Conservation (phyloP, 2,329 filamentous ascomycete species). For the Xylariaceae sp. region DNA sequence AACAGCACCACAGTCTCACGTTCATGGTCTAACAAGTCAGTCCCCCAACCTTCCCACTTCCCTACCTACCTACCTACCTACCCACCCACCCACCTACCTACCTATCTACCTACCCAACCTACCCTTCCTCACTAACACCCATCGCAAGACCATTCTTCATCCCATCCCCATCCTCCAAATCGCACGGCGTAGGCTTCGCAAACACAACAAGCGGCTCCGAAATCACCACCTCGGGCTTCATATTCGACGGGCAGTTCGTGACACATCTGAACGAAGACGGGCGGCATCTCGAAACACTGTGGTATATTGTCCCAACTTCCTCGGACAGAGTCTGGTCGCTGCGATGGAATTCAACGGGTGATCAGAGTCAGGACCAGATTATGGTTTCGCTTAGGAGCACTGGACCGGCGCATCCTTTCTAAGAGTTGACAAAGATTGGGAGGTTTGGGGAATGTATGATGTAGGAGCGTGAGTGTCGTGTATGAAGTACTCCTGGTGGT, state of each 20-base stretch:
- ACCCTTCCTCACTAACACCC: too few relatives aligned
- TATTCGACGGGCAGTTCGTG: conserved; percentile 22
- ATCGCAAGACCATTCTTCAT: conserved; percentile 17
- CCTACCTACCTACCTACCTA: too few relatives aligned
- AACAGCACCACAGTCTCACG: conserved; percentile 11
- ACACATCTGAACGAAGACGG: conserved; percentile 16
- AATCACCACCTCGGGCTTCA: conserved; percentile 19
- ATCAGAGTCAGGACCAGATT: conserved; percentile 8
- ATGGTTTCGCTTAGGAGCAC: conserved; percentile 20
- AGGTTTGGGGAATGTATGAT: too few relatives aligned
- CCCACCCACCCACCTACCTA: too few relatives aligned
- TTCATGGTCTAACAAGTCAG: conserved; percentile 21
- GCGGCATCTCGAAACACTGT: conserved; percentile 18
- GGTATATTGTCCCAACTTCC: conserved; percentile 20
- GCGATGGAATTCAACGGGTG: conserved; percentile 22
- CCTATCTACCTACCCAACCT: too few relatives aligned
- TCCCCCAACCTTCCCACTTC: too few relatives aligned
- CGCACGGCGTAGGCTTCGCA: conserved; percentile 20
- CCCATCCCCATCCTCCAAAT: conserved; percentile 14
- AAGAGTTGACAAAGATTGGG: too few relatives aligned
- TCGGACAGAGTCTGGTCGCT: conserved; percentile 18
- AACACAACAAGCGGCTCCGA: conserved; percentile 3
- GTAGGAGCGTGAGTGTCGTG: too few relatives aligned
- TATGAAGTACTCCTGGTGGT: too few relatives aligned
- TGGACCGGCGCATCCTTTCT: conserved; percentile 9